Base-by-base conservation (phyloP, 257 asterid species). In the Jasminum sambac region DNA sequence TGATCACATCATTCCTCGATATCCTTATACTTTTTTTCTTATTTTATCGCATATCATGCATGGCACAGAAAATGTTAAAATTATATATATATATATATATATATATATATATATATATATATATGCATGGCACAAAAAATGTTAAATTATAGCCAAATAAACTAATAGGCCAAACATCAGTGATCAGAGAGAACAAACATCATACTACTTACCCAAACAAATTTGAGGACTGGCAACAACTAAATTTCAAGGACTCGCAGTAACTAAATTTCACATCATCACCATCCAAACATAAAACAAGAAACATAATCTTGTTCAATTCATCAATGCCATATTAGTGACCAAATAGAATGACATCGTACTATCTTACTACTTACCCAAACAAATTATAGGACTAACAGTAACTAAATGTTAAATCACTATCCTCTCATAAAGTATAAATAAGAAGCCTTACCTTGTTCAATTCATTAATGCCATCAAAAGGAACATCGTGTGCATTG, bases 371-470 rank as follows among this genome's bases (percentile, higher is more conserved):
- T 2, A 61, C 8, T 34, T 39, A 0, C 3, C 36, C 8, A 0
- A 55, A 46, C 64, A 67, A 24, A 58, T 67, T 19, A 34, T 8
- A 24, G 48, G 46, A 5, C 57, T 23, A 25, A 30, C 50, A n/a
- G n/a, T n/a, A n/a, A n/a, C n/a, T n/a, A n/a, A 67, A 23, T 44
- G 63, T 19, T 34, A 11, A 24, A 72, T 39, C 59, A 58, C 61
- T 26, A 62, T 68, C 26, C n/a, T 40, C 58, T 11, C 48, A 60
- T 17, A 16, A 58, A 66, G 66, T 41, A 37, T 65, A 34, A 62
- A 70, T 21, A 64, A 72, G 70, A 44, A 57, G 60, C 19, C 69
- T 62, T 86, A 86, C 89, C 87, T 70, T 48, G 17, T 71, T 57
- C 40, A 42, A 62, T 19, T 65, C 67, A 68, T 52, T 75, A 63